Base-by-base conservation (phyloP, 495 filamentous ascomycete genomes). In the Penicilliopsis zonata region DNA sequence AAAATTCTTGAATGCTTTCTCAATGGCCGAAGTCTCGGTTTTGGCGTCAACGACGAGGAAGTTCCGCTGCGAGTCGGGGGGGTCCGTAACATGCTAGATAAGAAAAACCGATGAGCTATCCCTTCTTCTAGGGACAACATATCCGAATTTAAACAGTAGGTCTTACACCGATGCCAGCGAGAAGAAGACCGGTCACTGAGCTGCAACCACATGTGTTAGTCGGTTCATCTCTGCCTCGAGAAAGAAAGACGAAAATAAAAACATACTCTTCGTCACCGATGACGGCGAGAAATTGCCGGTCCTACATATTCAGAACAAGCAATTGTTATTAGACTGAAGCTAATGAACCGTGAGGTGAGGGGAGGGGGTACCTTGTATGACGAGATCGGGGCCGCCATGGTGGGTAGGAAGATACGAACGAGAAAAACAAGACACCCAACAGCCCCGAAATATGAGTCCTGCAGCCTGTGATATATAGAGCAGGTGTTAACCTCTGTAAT, bases 241-340 rank as follows among this genome's bases (percentile, higher is more conserved):
- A 14, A 31, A 17, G 19, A 30, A 6, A 21, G 20, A 23, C 31
- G 30, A 36, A 30, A 33, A n/a, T n/a, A n/a, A n/a, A n/a, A n/a
- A n/a, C n/a, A 57, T 53, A 92, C 90, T 67, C 63, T 77, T 96
- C 90, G 59, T 99, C 92, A 21, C 87, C 88, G 46, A 99, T 96
- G 18, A 96, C 87, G 30, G 90, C 92, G 31, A 96, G 73, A 62
- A 99, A 94, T 55, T 96, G 80, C 42, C 92, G 74, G 59, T 95
- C 84, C 63, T 94, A 33, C 31, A 38, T 24, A 9, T 17, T 33
- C 28, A 15, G 33, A 33, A 16, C 13, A n/a, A 32, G 30, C 53
- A 43, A 50, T 41, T 28, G 22, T 39, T 18, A 35, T 30, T 49
- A n/a, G 36, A 45, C 47, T 27, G 40, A 40, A 36, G 40, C 32